These are phyloP conservation scores for Cunninghamia lanceolata DNA, from an alignment of 75 land plant species.

Conservation along the genomic window DNA sequence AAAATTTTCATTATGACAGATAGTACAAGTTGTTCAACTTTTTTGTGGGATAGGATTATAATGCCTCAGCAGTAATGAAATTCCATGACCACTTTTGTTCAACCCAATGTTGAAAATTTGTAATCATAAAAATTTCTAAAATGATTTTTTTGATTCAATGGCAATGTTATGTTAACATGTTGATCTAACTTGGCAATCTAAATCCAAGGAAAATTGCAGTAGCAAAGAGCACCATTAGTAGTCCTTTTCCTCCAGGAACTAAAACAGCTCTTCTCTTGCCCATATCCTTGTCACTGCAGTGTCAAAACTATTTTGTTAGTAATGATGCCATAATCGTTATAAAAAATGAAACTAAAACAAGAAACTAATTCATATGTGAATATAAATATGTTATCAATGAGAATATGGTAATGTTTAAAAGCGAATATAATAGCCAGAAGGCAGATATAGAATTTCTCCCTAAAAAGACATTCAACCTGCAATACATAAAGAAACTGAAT, in stretches of 20 bases:
- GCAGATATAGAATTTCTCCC: too few relatives aligned
- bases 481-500: too few relatives aligned
- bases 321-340: not conserved
- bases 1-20: too few relatives aligned
- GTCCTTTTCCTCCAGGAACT: constrained; percentile 51
- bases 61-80: too few relatives aligned
- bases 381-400: not conserved
- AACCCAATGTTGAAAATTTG: too few relatives aligned
- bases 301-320: not conserved
- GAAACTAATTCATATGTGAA: not conserved
- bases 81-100: too few relatives aligned
- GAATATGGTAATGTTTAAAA: not conserved
- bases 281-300: not conserved
- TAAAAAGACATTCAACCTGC: too few relatives aligned
- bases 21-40: too few relatives aligned
- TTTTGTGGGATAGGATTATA: too few relatives aligned
- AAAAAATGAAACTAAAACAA: not conserved
- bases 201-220: constrained; percentile 48
- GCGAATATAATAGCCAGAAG: not conserved
- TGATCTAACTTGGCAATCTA: constrained; percentile 21
- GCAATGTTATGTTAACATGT: too few relatives aligned
- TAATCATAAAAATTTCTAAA: too few relatives aligned
- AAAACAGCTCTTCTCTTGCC: constrained; percentile 13
- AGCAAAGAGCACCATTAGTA: constrained; percentile 37
- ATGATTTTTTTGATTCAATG: too few relatives aligned